Percentiles rank a stretch among this genome's conserved stretches.
Evolutionary conservation across 768 basidiomycete genomes (phyloP).

Genomic region (Daedalea quercina): DNA sequence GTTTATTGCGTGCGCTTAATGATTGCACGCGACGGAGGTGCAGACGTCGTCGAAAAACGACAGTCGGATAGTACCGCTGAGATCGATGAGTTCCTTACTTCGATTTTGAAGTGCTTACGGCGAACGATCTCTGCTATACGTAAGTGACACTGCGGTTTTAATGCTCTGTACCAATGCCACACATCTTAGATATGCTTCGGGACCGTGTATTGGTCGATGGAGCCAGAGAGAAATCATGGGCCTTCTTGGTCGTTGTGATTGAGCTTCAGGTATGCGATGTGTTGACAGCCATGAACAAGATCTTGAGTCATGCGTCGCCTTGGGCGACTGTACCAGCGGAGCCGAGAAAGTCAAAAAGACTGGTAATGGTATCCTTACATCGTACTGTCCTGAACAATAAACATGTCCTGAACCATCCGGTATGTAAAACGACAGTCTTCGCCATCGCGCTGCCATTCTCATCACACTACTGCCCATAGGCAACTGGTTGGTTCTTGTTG

Average conservation of each 20-base stretch:
- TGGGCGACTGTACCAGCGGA: constrained; percentile 7
- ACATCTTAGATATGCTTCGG: constrained; percentile 17
- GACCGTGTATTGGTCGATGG: constrained; percentile 12
- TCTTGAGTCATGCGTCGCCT: constrained; percentile 12
- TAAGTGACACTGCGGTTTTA: background rate
- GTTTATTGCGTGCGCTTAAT: constrained; percentile 2
- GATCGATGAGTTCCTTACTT: constrained; percentile 1
- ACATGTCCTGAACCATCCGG: constrained; percentile 12
- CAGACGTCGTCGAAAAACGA: background rate
- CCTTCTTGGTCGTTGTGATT: constrained; percentile 13
- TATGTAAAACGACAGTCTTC: background rate
- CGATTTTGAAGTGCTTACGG: constrained; percentile 2
- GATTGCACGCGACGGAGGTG: background rate
- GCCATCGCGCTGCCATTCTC: no score
- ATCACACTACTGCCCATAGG: background rate
- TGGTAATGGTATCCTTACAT: constrained; percentile 11
- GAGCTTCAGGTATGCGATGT: constrained; percentile 11
- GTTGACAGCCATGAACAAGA: constrained; percentile 8
- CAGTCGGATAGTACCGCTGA: no score
- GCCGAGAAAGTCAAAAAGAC: constrained; percentile 6
- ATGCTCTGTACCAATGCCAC: no score
- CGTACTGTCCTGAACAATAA: constrained; percentile 16
- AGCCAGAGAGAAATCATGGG: constrained; percentile 12
- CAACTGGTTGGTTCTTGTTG: constrained; percentile 10
- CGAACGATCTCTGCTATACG: constrained; percentile 14